Evolutionary conservation across 2,329 filamentous ascomycete genomes (phyloP), one percentile per base, ranked within the genome.

Genomic region (Stachybotrys chlorohalonatus): DNA sequence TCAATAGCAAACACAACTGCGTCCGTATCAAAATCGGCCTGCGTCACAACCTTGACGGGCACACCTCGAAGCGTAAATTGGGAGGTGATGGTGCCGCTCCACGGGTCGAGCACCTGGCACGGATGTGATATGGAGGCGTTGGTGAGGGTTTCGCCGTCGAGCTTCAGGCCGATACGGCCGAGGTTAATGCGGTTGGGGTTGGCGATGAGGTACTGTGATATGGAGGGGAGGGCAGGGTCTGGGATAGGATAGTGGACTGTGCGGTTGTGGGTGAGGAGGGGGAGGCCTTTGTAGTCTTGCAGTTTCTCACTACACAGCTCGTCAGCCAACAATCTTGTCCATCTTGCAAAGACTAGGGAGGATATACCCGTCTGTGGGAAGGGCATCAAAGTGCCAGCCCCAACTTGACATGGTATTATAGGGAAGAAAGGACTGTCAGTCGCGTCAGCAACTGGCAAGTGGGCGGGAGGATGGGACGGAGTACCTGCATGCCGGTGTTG

Each of bases 151-250:
- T 56, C 46, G 0, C 60, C 64, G 16, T 65, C 63, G 48, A 73
- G 74, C 17, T 61, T 66, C 5, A 76, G 64, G 0, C 74, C 72
- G 15, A 76, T 70, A 1, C 72, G 67, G 2, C 72, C 73, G 1
- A 76, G 60, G 50, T 76, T 76, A 39, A 76, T 63, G 3, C 73
- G 68, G 30, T 76, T 74, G 0, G 72, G 73, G 49, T 76, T 77
- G n/a, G 71, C 69, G 32, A 79, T 79, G 17, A 82, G 64, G 79
- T 79, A 82, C 55, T 80, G 74, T 3, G 75, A 76, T 11, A 70
- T 61, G 11, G 63, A 60, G 5, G 68, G 70, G 5, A 73, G 66
- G 0, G 64, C 57, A 0, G 69, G 60, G 17, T 74, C 69, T 0
- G 69, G 67, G 1, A 71, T 60, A 31, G 72, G 70, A 51, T 74